Conservation (phyloP, 176 grass and related monocot species). For the Canna indica region DNA sequence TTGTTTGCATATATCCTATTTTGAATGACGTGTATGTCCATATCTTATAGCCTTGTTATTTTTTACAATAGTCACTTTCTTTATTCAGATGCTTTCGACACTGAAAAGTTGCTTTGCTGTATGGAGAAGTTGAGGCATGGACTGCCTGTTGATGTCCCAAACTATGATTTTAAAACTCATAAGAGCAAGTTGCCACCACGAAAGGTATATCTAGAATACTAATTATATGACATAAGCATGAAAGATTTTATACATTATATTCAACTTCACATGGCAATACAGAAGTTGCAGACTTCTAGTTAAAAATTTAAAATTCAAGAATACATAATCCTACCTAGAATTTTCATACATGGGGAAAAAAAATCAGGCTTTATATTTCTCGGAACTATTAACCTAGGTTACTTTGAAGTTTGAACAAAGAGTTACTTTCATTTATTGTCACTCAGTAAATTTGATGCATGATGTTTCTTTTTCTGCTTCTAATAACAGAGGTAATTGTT, state of each 20-base stretch:
- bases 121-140: conserved; percentile 78
- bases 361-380: neutral
- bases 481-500: neutral
- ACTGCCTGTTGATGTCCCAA: conserved; percentile 71
- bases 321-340: neutral
- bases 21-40: neutral
- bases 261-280: neutral
- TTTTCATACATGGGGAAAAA: neutral
- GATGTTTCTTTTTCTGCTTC: neutral
- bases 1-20: neutral
- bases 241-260: neutral
- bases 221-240: neutral
- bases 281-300: neutral
- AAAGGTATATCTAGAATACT: conserved; percentile 42
- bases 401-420: neutral
- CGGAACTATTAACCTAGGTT: neutral
- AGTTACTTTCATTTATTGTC: neutral
- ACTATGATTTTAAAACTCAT: conserved; percentile 90
- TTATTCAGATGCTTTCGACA: conserved; percentile 91
- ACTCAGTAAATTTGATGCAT: neutral
- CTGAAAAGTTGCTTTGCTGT: conserved; percentile 62
- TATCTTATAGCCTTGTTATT: neutral
- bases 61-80: neutral
- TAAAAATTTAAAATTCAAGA: too few relatives aligned
- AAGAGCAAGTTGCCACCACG: conserved; percentile 49